These are phyloP conservation scores for Licmophora abbreviata DNA, from an alignment of 108 stramenopile genomes.

Conservation along the genomic window DNA sequence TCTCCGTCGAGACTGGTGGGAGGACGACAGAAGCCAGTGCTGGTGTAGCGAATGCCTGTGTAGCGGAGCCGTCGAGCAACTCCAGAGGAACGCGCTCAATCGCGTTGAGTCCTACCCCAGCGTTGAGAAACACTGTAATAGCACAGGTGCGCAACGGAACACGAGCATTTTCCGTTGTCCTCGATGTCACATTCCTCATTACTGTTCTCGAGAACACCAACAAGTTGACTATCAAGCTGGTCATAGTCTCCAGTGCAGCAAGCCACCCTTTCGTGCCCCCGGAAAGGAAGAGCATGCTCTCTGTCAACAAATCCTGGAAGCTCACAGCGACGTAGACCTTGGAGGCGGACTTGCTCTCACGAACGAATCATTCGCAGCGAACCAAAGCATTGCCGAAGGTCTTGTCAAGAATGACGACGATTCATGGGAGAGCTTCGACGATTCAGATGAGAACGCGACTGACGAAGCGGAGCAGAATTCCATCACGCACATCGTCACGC, in stretches of 20 bases:
- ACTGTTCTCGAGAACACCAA: slow-evolving; percentile 1
- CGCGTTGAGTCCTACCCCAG: slow-evolving; percentile 7
- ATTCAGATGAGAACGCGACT: slow-evolving; percentile 24
- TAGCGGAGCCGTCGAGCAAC: slow-evolving; percentile 3
- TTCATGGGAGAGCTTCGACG: slow-evolving; percentile 51
- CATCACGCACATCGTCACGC: background rate
- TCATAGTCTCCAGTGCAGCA: background rate
- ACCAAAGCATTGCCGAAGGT: slow-evolving; percentile 6
- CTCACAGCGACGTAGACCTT: background rate
- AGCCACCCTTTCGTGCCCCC: background rate
- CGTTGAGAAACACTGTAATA: slow-evolving; percentile 6
- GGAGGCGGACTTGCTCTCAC: background rate
- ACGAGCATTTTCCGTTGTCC: too few relatives aligned
- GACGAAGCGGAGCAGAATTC: background rate
- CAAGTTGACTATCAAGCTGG: background rate
- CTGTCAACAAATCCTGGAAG: slow-evolving; percentile 1
- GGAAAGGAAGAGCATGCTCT: background rate
- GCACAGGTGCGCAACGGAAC: too few relatives aligned
- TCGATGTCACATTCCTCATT: too few relatives aligned
- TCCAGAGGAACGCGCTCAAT: slow-evolving; percentile 12
- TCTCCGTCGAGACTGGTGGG: slow-evolving; percentile 38
- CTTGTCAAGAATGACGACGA: slow-evolving; percentile 27
- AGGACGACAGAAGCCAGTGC: slow-evolving; percentile 29
- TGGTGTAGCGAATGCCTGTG: slow-evolving; percentile 30
- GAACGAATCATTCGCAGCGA: background rate